phyloP scores from a whole-genome alignment of 2,329 filamentous ascomycete genomes.

The Stachybotrys echinatus region DNA sequence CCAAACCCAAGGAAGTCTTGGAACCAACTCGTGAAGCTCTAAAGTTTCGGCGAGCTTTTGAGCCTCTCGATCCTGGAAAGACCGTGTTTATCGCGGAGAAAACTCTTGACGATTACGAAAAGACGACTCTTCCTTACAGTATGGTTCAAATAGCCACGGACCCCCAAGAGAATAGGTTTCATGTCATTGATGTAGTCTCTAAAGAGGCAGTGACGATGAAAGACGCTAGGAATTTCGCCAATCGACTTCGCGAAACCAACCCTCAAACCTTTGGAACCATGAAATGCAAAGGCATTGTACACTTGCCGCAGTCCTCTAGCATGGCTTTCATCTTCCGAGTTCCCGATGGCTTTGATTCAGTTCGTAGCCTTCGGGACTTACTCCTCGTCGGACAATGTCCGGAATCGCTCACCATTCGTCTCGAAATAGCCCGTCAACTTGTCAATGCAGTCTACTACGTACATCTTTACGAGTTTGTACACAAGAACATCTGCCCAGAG shows the following conservation, averaged over 20 bases:
- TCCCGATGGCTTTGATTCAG: constrained; percentile 2
- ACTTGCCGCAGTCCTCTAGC: not conserved
- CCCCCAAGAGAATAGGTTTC: not conserved
- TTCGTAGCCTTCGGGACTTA: constrained; percentile 3
- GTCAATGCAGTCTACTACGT: constrained; percentile 15
- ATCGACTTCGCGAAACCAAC: constrained; percentile 4
- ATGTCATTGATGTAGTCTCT: constrained; percentile 1
- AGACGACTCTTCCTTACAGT: not conserved
- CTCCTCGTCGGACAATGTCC: not conserved
- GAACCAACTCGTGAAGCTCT: not conserved
- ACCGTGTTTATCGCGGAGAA: not conserved
- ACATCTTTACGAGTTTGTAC: constrained; percentile 38
- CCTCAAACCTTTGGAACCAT: constrained; percentile 3
- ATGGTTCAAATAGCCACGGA: constrained; percentile 1
- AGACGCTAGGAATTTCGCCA: constrained; percentile 3
- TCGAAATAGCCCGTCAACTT: not conserved
- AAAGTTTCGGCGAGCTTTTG: constrained; percentile 2
- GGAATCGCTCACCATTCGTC: constrained; percentile 2
- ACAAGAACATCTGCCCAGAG: constrained; percentile 31
- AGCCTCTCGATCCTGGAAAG: not conserved
- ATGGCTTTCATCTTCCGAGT: constrained; percentile 5
- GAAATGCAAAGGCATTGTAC: constrained; percentile 4
- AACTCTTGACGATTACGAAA: not conserved
- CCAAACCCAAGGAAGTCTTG: not conserved
- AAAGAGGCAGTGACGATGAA: constrained; percentile 1